Conservation (phyloP, 148 eudicot genomes). For the Rhododendron simsii region DNA sequence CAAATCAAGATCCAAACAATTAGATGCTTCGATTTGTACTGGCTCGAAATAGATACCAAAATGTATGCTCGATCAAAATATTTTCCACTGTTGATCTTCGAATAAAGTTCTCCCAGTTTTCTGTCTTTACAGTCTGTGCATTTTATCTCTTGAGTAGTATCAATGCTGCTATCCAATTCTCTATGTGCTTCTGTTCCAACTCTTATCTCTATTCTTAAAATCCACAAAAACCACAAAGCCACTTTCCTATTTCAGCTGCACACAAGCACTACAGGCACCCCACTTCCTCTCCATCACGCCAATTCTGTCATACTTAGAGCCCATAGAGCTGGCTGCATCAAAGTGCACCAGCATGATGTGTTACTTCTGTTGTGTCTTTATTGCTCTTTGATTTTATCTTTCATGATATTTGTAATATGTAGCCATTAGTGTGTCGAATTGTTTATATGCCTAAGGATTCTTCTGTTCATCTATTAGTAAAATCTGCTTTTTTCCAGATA, state of each 20-base stretch:
- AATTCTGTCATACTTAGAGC: neutral
- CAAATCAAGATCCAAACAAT: neutral
- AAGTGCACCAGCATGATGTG: neutral
- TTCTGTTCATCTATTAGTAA: neutral
- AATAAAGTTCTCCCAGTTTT: neutral
- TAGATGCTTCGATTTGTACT: neutral
- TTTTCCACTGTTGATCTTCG: neutral
- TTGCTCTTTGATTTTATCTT: neutral
- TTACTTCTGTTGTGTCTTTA: neutral
- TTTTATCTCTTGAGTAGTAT: neutral
- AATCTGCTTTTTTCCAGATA: constrained; percentile 35
- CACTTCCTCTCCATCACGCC: neutral
- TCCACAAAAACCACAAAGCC: neutral
- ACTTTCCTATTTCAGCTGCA: neutral
- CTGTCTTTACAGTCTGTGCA: neutral
- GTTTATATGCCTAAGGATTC: neutral
- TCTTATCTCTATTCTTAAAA: neutral
- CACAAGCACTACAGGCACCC: neutral
- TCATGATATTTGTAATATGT: neutral
- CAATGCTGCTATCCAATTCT: neutral
- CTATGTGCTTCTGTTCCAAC: neutral
- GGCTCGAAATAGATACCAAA: neutral
- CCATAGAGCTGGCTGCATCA: neutral
- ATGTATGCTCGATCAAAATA: neutral
- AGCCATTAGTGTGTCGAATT: neutral